Conservation (phyloP, 768 basidiomycete species). For the Mycena capillaripes region DNA sequence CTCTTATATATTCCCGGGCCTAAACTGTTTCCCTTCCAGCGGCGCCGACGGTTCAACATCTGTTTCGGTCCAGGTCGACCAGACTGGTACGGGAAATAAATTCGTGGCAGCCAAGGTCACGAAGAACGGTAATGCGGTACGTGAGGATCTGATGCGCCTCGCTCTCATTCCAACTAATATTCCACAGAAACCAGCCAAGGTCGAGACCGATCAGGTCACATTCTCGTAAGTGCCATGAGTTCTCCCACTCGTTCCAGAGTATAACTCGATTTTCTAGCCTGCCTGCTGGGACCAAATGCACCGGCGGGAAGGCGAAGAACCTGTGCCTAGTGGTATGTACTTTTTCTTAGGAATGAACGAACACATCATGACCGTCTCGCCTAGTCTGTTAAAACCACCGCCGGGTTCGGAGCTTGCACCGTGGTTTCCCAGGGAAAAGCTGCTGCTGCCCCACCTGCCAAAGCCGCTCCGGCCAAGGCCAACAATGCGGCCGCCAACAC, state of each 20-base stretch:
- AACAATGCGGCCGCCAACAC: constrained; percentile 14
- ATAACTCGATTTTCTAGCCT: constrained; percentile 36
- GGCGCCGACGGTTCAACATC: constrained; percentile 35
- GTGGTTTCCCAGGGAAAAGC: constrained; percentile 53
- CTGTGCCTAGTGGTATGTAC: constrained; percentile 61
- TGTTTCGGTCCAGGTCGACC: constrained; percentile 34
- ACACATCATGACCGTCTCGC: background rate
- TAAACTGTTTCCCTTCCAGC: background rate
- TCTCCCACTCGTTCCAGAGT: too few relatives aligned
- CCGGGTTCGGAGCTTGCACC: constrained; percentile 68
- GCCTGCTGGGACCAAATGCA: constrained; percentile 63
- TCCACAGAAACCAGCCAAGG: constrained; percentile 48
- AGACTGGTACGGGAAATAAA: constrained; percentile 26
- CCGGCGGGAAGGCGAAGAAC: constrained; percentile 59
- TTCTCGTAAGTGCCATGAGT: constrained; percentile 45
- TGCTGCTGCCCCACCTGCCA: constrained; percentile 13
- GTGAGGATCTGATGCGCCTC: background rate
- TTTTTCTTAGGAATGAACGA: background rate
- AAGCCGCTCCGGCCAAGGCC: constrained; percentile 27
- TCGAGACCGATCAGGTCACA: constrained; percentile 56
- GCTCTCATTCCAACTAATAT: background rate
- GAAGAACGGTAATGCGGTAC: constrained; percentile 35
- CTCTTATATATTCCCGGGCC: background rate
- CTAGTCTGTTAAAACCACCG: constrained; percentile 61
- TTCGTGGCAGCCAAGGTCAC: constrained; percentile 33